phyloP scores from a whole-genome alignment of 2,329 filamentous ascomycete species.

The Penicillium corylophilum region DNA sequence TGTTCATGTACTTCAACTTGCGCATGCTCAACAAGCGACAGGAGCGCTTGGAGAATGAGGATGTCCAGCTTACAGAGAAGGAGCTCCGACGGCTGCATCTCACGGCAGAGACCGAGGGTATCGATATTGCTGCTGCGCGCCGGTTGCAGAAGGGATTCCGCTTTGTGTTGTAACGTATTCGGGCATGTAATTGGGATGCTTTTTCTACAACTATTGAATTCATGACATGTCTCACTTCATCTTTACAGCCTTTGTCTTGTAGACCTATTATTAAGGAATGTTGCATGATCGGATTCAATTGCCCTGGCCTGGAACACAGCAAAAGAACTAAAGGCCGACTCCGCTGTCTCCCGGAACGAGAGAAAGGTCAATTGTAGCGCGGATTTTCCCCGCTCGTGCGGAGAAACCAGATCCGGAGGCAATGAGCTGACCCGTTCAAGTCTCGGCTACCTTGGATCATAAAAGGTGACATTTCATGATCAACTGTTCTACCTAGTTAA shows the following conservation, averaged over 20 bases:
- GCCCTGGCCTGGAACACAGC: neutral
- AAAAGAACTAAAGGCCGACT: neutral
- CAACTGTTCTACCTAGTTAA: neutral
- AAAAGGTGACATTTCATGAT: neutral
- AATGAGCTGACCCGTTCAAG: neutral
- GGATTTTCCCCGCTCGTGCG: neutral
- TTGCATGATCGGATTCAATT: neutral
- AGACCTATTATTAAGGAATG: neutral
- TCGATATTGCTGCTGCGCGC: conserved; percentile 51
- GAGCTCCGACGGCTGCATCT: conserved; percentile 50
- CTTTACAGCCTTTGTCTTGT: neutral
- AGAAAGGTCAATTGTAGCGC: neutral
- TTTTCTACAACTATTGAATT: neutral
- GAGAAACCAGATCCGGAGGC: neutral
- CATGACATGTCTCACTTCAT: neutral
- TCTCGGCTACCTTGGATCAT: neutral
- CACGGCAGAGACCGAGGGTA: conserved; percentile 54
- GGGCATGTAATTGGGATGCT: too few relatives aligned
- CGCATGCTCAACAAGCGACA: conserved; percentile 51
- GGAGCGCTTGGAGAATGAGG: conserved; percentile 51
- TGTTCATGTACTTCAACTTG: conserved; percentile 42
- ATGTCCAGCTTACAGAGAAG: conserved; percentile 46
- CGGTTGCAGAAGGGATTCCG: conserved; percentile 56
- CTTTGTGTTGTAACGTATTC: conserved; percentile 44
- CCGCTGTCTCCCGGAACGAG: neutral